Evolutionary conservation across 2,329 filamentous ascomycete species (phyloP).

Genomic region (Alternaria sp.): DNA sequence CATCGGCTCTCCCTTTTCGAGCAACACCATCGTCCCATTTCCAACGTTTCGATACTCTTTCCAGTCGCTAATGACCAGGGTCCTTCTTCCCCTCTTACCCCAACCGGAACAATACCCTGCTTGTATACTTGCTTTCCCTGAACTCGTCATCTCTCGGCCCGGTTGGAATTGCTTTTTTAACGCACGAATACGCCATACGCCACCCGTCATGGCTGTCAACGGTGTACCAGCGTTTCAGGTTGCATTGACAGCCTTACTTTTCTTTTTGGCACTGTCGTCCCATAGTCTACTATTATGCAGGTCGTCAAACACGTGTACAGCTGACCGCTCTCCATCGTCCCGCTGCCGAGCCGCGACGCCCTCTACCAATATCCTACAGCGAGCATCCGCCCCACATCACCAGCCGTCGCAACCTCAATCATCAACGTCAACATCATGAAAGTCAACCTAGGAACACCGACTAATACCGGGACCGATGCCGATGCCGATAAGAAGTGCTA

Average conservation of each 20-base stretch:
- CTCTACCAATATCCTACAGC: background rate
- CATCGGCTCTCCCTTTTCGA: constrained; percentile 1
- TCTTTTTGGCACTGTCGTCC: background rate
- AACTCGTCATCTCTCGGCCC: constrained; percentile 1
- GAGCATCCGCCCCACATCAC: background rate
- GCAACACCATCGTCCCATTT: constrained; percentile 1
- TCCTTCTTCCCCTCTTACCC: background rate
- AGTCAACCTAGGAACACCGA: background rate
- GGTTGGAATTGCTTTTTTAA: background rate
- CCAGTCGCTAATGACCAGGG: constrained; percentile 1
- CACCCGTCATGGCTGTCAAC: constrained; percentile 1
- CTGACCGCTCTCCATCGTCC: background rate
- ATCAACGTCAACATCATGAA: background rate
- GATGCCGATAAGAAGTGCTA: background rate
- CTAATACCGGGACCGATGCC: background rate
- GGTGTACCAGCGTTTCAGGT: constrained; percentile 1
- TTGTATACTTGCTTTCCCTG: constrained; percentile 1
- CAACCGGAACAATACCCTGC: background rate
- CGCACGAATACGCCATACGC: background rate
- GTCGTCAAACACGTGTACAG: background rate
- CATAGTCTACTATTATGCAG: background rate
- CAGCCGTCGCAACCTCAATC: background rate
- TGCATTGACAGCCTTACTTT: background rate
- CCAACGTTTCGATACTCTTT: background rate
- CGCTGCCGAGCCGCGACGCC: background rate